Percentiles rank a stretch among this genome's conserved stretches.
Evolutionary conservation across 139 green algal genomes (phyloP).

Genomic region (Zygnema circumcarinatum): DNA sequence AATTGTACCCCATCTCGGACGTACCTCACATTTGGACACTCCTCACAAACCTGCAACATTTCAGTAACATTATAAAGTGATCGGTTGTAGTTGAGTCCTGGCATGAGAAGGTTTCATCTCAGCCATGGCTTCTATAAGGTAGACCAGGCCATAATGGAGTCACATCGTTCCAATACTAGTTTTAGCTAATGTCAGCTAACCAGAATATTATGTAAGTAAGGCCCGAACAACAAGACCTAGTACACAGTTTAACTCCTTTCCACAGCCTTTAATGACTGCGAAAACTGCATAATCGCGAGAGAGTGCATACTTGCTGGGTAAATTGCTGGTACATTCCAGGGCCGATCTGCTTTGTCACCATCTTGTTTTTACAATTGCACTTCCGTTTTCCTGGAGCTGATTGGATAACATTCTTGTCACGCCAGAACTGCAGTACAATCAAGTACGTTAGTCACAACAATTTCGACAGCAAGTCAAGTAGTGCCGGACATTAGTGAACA

Average conservation of each 20-base stretch:
- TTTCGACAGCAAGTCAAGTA: not conserved
- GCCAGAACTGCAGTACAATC: slow-evolving; percentile 67
- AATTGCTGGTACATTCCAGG: slow-evolving; percentile 99
- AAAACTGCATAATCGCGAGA: too few relatives aligned
- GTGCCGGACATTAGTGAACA: too few relatives aligned
- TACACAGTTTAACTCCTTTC: too few relatives aligned
- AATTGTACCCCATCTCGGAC: slow-evolving; percentile 80
- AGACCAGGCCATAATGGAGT: too few relatives aligned
- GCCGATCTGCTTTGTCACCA: slow-evolving; percentile 93
- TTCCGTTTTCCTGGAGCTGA: slow-evolving; percentile 85
- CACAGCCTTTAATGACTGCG: too few relatives aligned
- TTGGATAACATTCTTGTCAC: slow-evolving; percentile 91
- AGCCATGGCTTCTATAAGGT: not conserved
- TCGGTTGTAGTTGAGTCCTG: too few relatives aligned
- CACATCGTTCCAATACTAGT: too few relatives aligned
- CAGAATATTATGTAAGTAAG: too few relatives aligned
- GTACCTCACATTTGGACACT: slow-evolving; percentile 90
- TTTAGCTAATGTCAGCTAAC: too few relatives aligned
- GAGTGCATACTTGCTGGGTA: slow-evolving; percentile 60
- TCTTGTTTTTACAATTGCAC: slow-evolving; percentile 95
- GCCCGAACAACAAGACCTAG: too few relatives aligned
- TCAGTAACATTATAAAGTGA: too few relatives aligned
- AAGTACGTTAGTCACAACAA: slow-evolving; percentile 9
- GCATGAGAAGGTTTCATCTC: not conserved
- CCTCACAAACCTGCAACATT: slow-evolving; percentile 80